phyloP scores from a whole-genome alignment of 2,329 filamentous ascomycete species.

The Claviceps capensis region DNA sequence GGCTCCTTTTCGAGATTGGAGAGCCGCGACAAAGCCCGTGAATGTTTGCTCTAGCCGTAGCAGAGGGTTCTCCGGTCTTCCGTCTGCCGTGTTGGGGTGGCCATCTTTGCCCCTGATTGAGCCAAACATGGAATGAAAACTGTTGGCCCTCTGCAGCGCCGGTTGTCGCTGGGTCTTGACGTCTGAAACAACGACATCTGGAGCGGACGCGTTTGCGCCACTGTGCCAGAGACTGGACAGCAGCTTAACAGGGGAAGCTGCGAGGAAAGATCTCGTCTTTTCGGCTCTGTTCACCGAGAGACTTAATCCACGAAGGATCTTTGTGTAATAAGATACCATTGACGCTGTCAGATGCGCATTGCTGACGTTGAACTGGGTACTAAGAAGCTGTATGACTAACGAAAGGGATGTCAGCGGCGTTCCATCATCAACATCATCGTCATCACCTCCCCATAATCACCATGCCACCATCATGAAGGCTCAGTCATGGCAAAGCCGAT shows the following conservation, averaged over 20 bases:
- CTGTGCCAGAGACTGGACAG: slow-evolving; percentile 68
- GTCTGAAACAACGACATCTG: slow-evolving; percentile 13
- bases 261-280: slow-evolving; percentile 55
- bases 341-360: slow-evolving; percentile 52
- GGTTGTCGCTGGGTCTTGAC: slow-evolving; percentile 28
- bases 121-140: slow-evolving; percentile 40
- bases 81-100: slow-evolving; percentile 28
- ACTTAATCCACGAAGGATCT: slow-evolving; percentile 57
- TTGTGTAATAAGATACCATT: slow-evolving; percentile 64
- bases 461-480: background rate
- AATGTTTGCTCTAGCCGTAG: slow-evolving; percentile 73
- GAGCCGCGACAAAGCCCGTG: slow-evolving; percentile 64
- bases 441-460: too few species aligned
- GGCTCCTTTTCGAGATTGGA: slow-evolving; percentile 76
- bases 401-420: background rate
- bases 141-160: slow-evolving; percentile 29
- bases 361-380: slow-evolving; percentile 52
- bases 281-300: slow-evolving; percentile 44
- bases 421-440: background rate
- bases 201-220: slow-evolving; percentile 27
- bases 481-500: background rate
- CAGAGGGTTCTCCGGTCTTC: slow-evolving; percentile 48
- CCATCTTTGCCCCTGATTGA: slow-evolving; percentile 35
- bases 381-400: slow-evolving; percentile 58
- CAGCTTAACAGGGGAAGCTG: slow-evolving; percentile 80